These are phyloP conservation scores for Paraphaeosphaeria minitans DNA, from an alignment of 2,329 filamentous ascomycete genomes.

Conservation along the genomic window DNA sequence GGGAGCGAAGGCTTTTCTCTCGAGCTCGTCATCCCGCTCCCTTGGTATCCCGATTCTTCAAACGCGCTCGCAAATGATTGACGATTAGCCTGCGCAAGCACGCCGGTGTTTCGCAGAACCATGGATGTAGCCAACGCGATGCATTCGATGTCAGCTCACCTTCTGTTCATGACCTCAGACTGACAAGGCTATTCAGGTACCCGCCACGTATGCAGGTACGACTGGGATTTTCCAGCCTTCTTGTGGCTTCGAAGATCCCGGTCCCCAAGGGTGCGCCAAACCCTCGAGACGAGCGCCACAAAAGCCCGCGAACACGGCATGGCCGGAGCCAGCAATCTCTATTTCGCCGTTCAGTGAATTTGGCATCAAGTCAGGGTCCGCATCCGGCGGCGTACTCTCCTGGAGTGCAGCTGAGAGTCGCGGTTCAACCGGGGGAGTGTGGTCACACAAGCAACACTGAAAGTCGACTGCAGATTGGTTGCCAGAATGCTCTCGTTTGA, in stretches of 20 bases:
- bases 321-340: constrained; percentile 20
- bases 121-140: constrained; percentile 1
- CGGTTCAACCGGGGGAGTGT: not conserved
- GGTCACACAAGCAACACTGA: not conserved
- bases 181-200: constrained; percentile 17
- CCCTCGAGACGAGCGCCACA: constrained; percentile 31
- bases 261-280: constrained; percentile 21
- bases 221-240: constrained; percentile 19
- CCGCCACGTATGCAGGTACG: constrained; percentile 39
- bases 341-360: not conserved
- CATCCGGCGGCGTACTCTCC: not conserved
- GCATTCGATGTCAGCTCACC: constrained; percentile 1
- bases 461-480: not conserved
- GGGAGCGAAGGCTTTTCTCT: not conserved
- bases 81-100: constrained; percentile 2
- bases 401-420: constrained; percentile 2
- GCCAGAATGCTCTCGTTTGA: not conserved
- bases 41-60: not conserved
- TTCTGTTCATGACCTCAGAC: constrained; percentile 4
- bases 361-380: not conserved
- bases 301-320: constrained; percentile 26
- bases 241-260: constrained; percentile 33
- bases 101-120: constrained; percentile 6
- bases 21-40: constrained; percentile 10
- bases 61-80: not conserved